Evolutionary conservation across 2,329 filamentous ascomycete genomes (phyloP).

Genomic region (Fusarium torulosum): DNA sequence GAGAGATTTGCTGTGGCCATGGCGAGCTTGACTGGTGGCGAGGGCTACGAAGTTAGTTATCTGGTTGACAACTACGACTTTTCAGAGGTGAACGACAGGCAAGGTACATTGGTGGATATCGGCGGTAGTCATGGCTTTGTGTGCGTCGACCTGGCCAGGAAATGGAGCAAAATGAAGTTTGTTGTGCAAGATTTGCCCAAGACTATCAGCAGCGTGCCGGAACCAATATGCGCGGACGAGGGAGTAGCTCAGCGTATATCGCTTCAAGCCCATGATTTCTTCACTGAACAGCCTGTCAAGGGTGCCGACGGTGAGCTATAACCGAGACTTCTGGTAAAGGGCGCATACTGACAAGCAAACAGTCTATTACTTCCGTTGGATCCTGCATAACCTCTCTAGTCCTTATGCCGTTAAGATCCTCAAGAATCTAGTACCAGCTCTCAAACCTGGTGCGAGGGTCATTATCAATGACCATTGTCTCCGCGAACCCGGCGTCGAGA

Average conservation of each 20-base stretch:
- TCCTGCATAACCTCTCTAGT: slow-evolving; percentile 72
- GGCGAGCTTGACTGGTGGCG: slow-evolving; percentile 65
- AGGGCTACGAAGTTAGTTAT: slow-evolving; percentile 67
- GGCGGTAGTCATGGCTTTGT: slow-evolving; percentile 71
- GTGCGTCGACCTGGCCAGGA: slow-evolving; percentile 65
- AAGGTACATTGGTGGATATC: slow-evolving; percentile 68
- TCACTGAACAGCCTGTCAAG: slow-evolving; percentile 65
- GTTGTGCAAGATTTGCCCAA: slow-evolving; percentile 67
- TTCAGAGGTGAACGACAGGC: slow-evolving; percentile 57
- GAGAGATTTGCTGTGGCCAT: slow-evolving; percentile 68
- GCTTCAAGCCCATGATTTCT: slow-evolving; percentile 68
- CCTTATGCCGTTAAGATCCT: slow-evolving; percentile 63
- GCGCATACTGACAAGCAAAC: slow-evolving; percentile 39
- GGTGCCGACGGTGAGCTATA: slow-evolving; percentile 62
- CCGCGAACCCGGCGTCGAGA: slow-evolving; percentile 55
- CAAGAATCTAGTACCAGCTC: slow-evolving; percentile 63
- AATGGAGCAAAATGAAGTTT: slow-evolving; percentile 64
- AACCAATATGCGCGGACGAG: slow-evolving; percentile 56
- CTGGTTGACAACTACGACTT: slow-evolving; percentile 69
- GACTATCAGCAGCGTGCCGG: slow-evolving; percentile 62
- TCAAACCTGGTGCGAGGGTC: slow-evolving; percentile 67
- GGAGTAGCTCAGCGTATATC: slow-evolving; percentile 56
- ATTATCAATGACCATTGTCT: slow-evolving; percentile 62
- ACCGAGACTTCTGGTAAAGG: background rate
- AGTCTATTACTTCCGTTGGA: slow-evolving; percentile 70